Evolutionary conservation across 1,139 yeast genomes (phyloP).

Genomic region (Arxiozyma telluris): DNA sequence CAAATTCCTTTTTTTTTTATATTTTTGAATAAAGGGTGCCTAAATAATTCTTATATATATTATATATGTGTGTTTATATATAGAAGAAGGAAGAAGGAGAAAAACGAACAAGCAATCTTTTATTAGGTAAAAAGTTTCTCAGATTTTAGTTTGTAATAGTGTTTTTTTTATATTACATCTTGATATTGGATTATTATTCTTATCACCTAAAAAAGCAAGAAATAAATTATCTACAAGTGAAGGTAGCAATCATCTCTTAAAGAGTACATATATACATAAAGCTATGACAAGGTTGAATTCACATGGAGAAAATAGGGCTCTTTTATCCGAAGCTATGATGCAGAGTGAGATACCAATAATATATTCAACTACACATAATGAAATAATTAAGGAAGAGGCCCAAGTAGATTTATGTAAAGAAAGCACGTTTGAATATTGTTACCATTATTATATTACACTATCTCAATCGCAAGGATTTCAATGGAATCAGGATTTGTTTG

Average conservation of each 20-base stretch:
- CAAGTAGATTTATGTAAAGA: neutral
- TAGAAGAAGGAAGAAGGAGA: neutral
- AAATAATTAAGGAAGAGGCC: neutral
- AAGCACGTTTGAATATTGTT: neutral
- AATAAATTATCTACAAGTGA: neutral
- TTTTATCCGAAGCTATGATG: constrained; percentile 11
- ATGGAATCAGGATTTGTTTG: constrained; percentile 30
- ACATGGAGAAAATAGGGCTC: neutral
- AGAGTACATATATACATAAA: too few relatives aligned
- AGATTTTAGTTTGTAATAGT: neutral
- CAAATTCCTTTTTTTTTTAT: too few relatives aligned
- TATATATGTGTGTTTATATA: neutral
- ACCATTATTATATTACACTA: constrained; percentile 16
- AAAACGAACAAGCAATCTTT: neutral
- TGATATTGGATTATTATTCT: too few relatives aligned
- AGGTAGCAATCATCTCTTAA: neutral
- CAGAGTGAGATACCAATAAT: constrained; percentile 20
- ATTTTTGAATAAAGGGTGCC: neutral
- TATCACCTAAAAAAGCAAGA: neutral
- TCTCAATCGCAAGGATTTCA: constrained; percentile 27
- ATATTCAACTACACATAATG: constrained; percentile 11
- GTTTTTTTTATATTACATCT: neutral
- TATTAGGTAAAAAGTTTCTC: too few relatives aligned
- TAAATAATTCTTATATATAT: neutral
- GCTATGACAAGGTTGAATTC: neutral